Conservation (phyloP, 2,329 filamentous ascomycete genomes). For the Aspergillus quadrilineatus region DNA sequence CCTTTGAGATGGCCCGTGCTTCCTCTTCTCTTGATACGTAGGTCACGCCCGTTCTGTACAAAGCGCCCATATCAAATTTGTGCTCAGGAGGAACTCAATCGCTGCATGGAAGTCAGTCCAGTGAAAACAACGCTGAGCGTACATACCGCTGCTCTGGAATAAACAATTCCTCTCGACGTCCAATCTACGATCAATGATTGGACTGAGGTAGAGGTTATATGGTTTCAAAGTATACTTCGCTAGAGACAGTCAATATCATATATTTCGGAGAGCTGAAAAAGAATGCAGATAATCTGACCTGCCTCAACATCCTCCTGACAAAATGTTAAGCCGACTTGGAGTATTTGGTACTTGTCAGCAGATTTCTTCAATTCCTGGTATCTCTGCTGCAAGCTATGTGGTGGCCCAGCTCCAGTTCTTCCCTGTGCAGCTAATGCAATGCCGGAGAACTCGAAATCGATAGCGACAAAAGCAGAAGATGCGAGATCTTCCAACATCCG, state of each 20-base stretch:
- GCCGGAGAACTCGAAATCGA: conserved; percentile 68
- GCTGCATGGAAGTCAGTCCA: conserved; percentile 37
- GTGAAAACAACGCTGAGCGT: not conserved
- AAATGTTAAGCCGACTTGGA: conserved; percentile 67
- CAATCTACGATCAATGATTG: conserved; percentile 53
- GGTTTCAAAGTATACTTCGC: conserved; percentile 59
- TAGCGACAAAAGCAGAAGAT: conserved; percentile 60
- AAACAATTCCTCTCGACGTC: conserved; percentile 61
- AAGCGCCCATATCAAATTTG: conserved; percentile 58
- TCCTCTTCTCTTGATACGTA: conserved; percentile 65
- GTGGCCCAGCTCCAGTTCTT: conserved; percentile 41
- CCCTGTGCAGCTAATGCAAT: conserved; percentile 49
- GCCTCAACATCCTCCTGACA: conserved; percentile 57
- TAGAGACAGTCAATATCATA: conserved; percentile 21
- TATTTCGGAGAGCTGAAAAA: not conserved
- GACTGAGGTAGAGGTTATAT: conserved; percentile 65
- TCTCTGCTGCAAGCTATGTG: conserved; percentile 54
- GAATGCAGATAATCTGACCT: conserved; percentile 34
- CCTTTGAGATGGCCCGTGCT: conserved; percentile 45
- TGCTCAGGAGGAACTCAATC: conserved; percentile 60
- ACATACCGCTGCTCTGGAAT: conserved; percentile 55
- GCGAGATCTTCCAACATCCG: conserved; percentile 59
- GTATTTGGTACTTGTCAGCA: conserved; percentile 62
- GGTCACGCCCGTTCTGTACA: conserved; percentile 58
- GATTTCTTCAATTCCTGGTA: conserved; percentile 62